Evolutionary conservation across 179 eudicot genomes (phyloP).

Genomic region (Silene noctiflora): DNA sequence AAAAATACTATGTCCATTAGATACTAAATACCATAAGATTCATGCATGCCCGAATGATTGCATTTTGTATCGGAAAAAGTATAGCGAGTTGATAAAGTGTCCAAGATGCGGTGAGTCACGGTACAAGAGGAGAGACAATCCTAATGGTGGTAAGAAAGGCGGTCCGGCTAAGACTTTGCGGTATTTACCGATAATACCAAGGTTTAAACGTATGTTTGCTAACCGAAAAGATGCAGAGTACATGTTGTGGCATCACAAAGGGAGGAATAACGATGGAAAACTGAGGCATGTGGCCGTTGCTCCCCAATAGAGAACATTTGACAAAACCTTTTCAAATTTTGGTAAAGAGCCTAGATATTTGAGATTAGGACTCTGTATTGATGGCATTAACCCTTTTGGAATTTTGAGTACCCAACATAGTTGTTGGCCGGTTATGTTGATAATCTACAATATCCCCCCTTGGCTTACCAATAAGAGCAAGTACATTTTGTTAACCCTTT

Average conservation of each 20-base stretch:
- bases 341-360: neutral
- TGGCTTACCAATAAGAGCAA: neutral
- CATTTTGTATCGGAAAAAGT: too few relatives aligned
- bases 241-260: neutral
- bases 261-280: conserved; percentile 3
- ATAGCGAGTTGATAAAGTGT: too few relatives aligned
- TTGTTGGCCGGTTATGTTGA: neutral
- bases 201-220: neutral
- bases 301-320: neutral
- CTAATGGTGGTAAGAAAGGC: too few relatives aligned
- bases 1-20: too few relatives aligned
- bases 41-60: too few relatives aligned
- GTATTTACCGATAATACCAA: neutral
- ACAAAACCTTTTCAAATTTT: neutral
- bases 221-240: neutral
- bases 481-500: too few relatives aligned
- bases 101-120: too few relatives aligned
- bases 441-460: neutral
- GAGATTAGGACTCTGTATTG: neutral
- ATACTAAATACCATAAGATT: too few relatives aligned
- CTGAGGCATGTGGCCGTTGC: neutral
- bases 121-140: too few relatives aligned
- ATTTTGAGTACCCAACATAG: neutral
- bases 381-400: neutral
- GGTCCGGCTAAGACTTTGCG: too few relatives aligned